Percentiles rank a stretch among this genome's conserved stretches.
phyloP scores from a whole-genome alignment of 2,329 filamentous ascomycete species.

The Cladosporium austrohemisphaericum region DNA sequence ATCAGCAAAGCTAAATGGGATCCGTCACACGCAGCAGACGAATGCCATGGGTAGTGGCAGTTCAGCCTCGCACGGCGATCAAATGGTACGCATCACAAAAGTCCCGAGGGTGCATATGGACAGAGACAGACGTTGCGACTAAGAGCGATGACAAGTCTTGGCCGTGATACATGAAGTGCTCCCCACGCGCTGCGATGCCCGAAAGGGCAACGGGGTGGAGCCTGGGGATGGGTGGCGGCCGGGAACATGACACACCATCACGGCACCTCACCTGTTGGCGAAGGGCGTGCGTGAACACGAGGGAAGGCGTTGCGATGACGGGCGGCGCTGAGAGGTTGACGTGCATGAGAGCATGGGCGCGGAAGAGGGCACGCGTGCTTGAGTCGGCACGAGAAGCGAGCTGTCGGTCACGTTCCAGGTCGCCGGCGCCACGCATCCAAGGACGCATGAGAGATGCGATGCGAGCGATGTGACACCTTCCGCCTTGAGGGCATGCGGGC shows the following conservation, averaged over 20 bases:
- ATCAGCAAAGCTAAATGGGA: constrained; percentile 1
- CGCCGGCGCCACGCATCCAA: constrained; percentile 1
- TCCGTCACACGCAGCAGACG: constrained; percentile 10
- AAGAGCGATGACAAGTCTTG: constrained; percentile 15
- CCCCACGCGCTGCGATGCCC: constrained; percentile 10
- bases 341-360: constrained; percentile 5
- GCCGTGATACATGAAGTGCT: constrained; percentile 12
- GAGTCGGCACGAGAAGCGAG: constrained; percentile 1
- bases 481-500: neutral
- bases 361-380: neutral
- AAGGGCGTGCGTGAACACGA: constrained; percentile 11
- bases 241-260: constrained; percentile 12
- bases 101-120: neutral
- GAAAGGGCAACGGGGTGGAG: constrained; percentile 10
- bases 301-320: constrained; percentile 7
- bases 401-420: constrained; percentile 4
- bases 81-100: constrained; percentile 13
- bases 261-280: constrained; percentile 2
- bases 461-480: constrained; percentile 12
- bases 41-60: neutral
- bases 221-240: constrained; percentile 8
- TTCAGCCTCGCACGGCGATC: constrained; percentile 11
- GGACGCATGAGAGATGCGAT: too few relatives aligned
- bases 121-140: constrained; percentile 3
- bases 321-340: constrained; percentile 9